phyloP scores from a whole-genome alignment of 345 rosid species.

The Acer negundo region DNA sequence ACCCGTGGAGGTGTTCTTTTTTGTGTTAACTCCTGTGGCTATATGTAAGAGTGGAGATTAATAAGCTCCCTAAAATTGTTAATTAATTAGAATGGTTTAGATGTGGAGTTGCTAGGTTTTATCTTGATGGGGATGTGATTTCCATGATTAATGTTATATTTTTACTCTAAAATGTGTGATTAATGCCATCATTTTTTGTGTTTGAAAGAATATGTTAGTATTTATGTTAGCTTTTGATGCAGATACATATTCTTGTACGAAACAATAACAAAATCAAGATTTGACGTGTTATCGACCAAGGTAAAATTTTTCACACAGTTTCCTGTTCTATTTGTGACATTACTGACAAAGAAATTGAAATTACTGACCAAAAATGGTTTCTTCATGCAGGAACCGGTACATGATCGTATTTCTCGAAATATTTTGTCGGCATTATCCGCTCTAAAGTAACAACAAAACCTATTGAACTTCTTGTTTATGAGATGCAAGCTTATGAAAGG shows the following conservation, averaged over 20 bases:
- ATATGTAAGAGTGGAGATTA: not conserved
- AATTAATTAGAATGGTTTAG: too few species aligned
- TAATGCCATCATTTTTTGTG: too few species aligned
- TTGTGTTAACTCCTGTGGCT: not conserved
- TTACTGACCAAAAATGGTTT: constrained; percentile 5
- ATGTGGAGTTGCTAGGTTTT: not conserved
- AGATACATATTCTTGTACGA: constrained; percentile 86
- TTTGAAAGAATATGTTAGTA: too few species aligned
- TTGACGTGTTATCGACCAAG: constrained; percentile 51
- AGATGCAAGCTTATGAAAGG: not conserved
- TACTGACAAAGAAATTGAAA: not conserved
- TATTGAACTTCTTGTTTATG: not conserved
- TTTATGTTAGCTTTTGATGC: constrained; percentile 22
- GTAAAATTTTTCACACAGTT: constrained; percentile 32
- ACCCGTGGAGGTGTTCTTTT: too few species aligned
- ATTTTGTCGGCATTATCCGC: constrained; percentile 60
- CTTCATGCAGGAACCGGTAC: constrained; percentile 64
- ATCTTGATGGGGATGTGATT: not conserved
- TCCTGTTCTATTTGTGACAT: not conserved
- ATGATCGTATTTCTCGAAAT: constrained; percentile 77
- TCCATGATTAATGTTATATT: not conserved
- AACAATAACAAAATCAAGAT: constrained; percentile 77
- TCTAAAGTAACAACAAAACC: constrained; percentile 31
- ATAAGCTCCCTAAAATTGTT: too few species aligned
- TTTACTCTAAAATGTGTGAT: too few species aligned